Conservation (phyloP, 2,329 filamentous ascomycete genomes). For the Penicillium sp. region DNA sequence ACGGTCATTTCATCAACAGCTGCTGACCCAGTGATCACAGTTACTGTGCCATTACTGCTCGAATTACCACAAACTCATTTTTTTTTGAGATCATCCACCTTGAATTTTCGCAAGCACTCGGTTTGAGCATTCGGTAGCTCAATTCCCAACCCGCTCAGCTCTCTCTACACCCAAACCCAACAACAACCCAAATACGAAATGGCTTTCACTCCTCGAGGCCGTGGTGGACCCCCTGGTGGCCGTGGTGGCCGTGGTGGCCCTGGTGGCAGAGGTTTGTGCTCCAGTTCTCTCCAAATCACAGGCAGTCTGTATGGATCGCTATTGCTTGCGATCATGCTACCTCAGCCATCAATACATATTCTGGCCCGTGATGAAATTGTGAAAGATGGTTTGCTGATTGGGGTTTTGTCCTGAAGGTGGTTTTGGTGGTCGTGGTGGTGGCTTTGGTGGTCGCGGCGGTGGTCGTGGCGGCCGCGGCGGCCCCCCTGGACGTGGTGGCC, state of each 20-base stretch:
- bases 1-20: conserved; percentile 25
- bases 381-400: conserved; percentile 9
- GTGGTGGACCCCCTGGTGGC: conserved; percentile 20
- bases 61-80: conserved; percentile 16
- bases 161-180: conserved; percentile 5
- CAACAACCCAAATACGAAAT: conserved; percentile 30
- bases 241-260: conserved; percentile 28
- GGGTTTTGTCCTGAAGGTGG: conserved; percentile 14
- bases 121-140: conserved; percentile 25
- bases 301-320: conserved; percentile 12
- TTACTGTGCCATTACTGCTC: conserved; percentile 14
- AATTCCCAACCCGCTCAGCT: conserved; percentile 16
- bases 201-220: conserved; percentile 34
- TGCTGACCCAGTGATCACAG: conserved; percentile 20
- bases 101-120: conserved; percentile 12
- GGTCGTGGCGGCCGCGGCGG: conserved; percentile 51
- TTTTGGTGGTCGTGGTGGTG: conserved; percentile 27
- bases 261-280: conserved; percentile 25
- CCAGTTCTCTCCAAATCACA: conserved; percentile 13
- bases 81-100: conserved; percentile 14
- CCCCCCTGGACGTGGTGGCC: conserved; percentile 60
- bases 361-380: neutral
- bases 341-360: neutral
- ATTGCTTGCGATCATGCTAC: conserved; percentile 2
- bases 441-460: conserved; percentile 53